Percentiles rank a stretch among this genome's conserved stretches.
Evolutionary conservation across 2,329 filamentous ascomycete genomes (phyloP).

Genomic region (Colletotrichum sublineola): DNA sequence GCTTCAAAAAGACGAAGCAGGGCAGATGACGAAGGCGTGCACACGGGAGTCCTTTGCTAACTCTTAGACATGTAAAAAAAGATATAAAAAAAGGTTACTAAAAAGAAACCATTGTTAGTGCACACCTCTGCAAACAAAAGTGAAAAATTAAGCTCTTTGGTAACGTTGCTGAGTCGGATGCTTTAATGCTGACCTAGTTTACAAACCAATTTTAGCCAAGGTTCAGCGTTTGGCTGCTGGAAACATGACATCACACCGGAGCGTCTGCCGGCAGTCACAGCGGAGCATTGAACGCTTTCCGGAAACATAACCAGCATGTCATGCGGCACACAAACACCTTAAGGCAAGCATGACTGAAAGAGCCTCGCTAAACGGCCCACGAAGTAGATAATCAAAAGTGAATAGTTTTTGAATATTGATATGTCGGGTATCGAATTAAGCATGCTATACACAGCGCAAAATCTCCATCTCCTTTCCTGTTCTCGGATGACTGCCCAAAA

Average conservation of each 20-base stretch:
- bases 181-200: background rate
- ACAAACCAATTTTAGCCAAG: background rate
- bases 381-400: too few species aligned
- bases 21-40: background rate
- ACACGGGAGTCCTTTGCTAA: background rate
- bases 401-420: constrained; percentile 33
- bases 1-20: background rate
- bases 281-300: background rate
- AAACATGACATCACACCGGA: constrained; percentile 26
- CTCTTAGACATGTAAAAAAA: too few species aligned
- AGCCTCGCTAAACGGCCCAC: too few species aligned
- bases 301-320: background rate
- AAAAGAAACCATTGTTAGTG: background rate
- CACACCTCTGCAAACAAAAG: background rate
- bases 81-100: constrained; percentile 4
- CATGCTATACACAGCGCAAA: constrained; percentile 34
- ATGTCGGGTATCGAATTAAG: constrained; percentile 43
- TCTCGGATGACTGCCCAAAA: constrained; percentile 24
- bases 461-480: constrained; percentile 1
- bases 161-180: constrained; percentile 4
- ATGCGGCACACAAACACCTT: constrained; percentile 3
- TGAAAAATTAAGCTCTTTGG: background rate
- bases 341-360: too few species aligned
- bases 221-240: constrained; percentile 6
- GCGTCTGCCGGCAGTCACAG: background rate